A percentile compares a stretch with the other conserved stretches of the same genome.
Conservation (phyloP, 164 flowering plant species). For the Taxillus chinensis region DNA sequence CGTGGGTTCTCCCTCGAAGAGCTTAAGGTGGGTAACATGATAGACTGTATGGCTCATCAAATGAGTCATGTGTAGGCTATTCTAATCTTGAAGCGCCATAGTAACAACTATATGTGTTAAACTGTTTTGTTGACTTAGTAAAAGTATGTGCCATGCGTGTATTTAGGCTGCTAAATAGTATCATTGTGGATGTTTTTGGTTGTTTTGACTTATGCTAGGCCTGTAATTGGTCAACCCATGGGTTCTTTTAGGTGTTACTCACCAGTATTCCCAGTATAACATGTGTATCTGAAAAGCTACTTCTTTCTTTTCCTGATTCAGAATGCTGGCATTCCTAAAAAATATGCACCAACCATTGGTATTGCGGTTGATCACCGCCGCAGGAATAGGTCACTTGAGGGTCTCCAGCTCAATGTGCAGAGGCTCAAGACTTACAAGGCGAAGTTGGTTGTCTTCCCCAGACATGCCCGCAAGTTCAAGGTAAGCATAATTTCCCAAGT, state of each 20-base stretch:
- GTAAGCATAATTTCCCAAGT: conserved; percentile 16
- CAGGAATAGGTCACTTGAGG: conserved; percentile 62
- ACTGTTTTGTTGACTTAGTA: no score
- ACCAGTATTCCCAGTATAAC: background rate
- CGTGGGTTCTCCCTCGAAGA: conserved; percentile 58
- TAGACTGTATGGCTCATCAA: no score
- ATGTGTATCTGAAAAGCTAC: background rate
- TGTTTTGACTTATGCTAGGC: background rate
- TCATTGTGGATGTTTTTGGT: background rate
- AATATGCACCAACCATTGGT: conserved; percentile 75
- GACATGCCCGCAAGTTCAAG: conserved; percentile 59
- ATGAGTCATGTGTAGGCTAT: no score
- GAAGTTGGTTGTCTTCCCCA: conserved; percentile 76
- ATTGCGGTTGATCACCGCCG: conserved; percentile 74
- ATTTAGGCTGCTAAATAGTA: no score
- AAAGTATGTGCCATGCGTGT: no score
- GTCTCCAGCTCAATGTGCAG: conserved; percentile 69
- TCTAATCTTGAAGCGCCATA: no score
- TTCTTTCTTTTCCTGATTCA: conserved; percentile 14
- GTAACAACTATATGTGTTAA: no score
- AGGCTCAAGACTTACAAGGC: conserved; percentile 84
- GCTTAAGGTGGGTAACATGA: conserved; percentile 32
- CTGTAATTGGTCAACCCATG: no score
- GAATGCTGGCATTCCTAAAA: conserved; percentile 79
- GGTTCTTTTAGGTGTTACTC: no score